These are phyloP conservation scores for Globisporangium cylindrosporum DNA, from an alignment of 352 stramenopile genomes.

Conservation along the genomic window DNA sequence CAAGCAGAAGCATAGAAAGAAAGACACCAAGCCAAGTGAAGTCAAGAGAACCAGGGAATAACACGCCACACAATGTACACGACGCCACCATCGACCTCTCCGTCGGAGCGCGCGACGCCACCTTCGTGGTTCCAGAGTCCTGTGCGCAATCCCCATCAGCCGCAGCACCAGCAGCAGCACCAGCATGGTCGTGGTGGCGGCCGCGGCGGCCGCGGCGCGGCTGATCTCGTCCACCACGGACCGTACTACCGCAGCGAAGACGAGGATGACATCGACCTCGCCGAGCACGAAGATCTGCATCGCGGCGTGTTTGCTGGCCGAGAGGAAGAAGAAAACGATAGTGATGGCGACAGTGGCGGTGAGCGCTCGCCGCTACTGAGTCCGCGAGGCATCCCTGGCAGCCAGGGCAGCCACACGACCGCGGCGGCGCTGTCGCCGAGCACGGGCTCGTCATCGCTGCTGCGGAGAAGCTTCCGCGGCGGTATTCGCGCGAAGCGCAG, in stretches of 20 bases:
- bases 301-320: background rate
- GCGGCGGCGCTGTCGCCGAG: conserved; percentile 49
- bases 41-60: background rate
- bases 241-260: conserved; percentile 13
- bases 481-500: conserved; percentile 36
- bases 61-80: background rate
- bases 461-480: conserved; percentile 42
- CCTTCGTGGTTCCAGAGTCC: conserved; percentile 18
- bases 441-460: conserved; percentile 34
- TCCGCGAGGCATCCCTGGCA: conserved; percentile 12
- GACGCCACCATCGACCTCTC: conserved; percentile 8
- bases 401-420: conserved; percentile 14
- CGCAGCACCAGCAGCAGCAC: background rate
- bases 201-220: background rate
- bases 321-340: conserved; percentile 22
- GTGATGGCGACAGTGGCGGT: conserved; percentile 13
- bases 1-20: background rate
- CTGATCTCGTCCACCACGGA: background rate
- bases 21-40: background rate
- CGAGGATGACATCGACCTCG: conserved; percentile 11
- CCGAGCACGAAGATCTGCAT: conserved; percentile 4
- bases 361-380: conserved; percentile 49
- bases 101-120: background rate
- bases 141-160: background rate
- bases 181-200: background rate